These are phyloP conservation scores for Triglochin maritima DNA, from an alignment of 106 monocot genomes.

Conservation along the genomic window DNA sequence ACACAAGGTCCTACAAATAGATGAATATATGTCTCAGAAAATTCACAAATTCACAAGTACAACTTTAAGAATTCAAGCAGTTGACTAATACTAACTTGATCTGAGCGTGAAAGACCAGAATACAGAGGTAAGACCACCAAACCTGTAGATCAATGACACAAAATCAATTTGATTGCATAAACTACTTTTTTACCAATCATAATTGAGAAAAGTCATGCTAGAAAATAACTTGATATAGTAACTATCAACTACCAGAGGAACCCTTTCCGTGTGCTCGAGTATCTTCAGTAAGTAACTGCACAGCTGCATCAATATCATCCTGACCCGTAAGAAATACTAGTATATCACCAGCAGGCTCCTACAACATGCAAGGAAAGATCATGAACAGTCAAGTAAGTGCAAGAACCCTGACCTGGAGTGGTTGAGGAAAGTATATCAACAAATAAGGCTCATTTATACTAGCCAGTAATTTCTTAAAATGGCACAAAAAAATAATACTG, in stretches of 20 bases:
- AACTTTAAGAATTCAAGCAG: background rate
- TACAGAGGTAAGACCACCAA: conserved; percentile 76
- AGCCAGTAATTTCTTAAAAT: too few species aligned
- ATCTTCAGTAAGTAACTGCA: conserved; percentile 50
- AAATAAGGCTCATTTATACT: too few species aligned
- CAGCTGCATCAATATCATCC: conserved; percentile 96
- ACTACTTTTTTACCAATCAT: background rate
- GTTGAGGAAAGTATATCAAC: too few species aligned
- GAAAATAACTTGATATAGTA: background rate
- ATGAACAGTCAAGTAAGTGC: background rate
- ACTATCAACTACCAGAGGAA: conserved; percentile 38
- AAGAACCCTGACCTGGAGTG: too few species aligned
- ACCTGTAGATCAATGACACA: conserved; percentile 23
- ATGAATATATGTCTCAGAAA: background rate
- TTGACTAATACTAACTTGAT: conserved; percentile 47
- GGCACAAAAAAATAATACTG: too few species aligned
- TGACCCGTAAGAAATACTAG: conserved; percentile 94
- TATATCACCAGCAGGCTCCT: conserved; percentile 90
- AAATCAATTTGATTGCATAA: background rate
- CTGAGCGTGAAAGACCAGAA: conserved; percentile 81
- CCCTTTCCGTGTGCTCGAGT: conserved; percentile 20
- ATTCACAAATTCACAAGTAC: background rate
- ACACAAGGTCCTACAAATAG: conserved; percentile 65
- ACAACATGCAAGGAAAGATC: background rate
- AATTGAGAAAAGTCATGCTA: background rate